phyloP scores from a whole-genome alignment of 2,329 filamentous ascomycete species.

The Metarhizium album region DNA sequence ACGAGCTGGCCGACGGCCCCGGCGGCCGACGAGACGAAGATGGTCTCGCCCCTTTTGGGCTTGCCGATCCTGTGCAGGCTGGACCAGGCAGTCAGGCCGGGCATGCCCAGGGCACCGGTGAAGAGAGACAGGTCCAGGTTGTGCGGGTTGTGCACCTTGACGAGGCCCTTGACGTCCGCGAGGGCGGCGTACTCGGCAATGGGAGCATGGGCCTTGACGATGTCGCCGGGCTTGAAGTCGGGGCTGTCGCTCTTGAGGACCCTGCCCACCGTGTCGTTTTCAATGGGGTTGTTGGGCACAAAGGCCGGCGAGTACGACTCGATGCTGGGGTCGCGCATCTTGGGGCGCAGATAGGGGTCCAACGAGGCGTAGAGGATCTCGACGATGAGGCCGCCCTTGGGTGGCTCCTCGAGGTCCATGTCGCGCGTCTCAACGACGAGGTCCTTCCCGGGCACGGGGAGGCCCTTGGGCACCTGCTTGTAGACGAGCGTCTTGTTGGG shows the following conservation, averaged over 20 bases:
- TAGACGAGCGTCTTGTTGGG: constrained; percentile 67
- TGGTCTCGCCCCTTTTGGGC: constrained; percentile 58
- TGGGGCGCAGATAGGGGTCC: constrained; percentile 76
- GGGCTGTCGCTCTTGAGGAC: constrained; percentile 58
- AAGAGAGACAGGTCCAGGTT: constrained; percentile 57
- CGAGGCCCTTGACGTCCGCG: constrained; percentile 31
- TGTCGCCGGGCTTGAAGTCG: constrained; percentile 56
- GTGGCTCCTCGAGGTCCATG: constrained; percentile 53
- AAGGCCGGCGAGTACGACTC: constrained; percentile 51
- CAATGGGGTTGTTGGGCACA: constrained; percentile 50
- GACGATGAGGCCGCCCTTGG: constrained; percentile 55
- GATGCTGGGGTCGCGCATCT: constrained; percentile 54
- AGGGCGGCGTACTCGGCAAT: constrained; percentile 61
- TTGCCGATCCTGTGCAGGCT: constrained; percentile 55
- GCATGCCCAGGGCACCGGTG: constrained; percentile 54
- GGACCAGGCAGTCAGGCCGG: constrained; percentile 60
- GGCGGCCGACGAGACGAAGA: constrained; percentile 70
- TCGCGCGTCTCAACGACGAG: constrained; percentile 54
- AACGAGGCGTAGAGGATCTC: constrained; percentile 66
- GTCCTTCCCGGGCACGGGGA: constrained; percentile 61
- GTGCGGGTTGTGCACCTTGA: constrained; percentile 58
- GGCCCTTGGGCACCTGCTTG: constrained; percentile 54
- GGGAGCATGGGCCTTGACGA: constrained; percentile 46
- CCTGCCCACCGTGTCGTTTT: constrained; percentile 52
- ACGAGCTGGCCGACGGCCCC: constrained; percentile 77